These are phyloP conservation scores for Verbascum thapsus DNA, from an alignment of 257 asterid genomes.

Conservation along the genomic window DNA sequence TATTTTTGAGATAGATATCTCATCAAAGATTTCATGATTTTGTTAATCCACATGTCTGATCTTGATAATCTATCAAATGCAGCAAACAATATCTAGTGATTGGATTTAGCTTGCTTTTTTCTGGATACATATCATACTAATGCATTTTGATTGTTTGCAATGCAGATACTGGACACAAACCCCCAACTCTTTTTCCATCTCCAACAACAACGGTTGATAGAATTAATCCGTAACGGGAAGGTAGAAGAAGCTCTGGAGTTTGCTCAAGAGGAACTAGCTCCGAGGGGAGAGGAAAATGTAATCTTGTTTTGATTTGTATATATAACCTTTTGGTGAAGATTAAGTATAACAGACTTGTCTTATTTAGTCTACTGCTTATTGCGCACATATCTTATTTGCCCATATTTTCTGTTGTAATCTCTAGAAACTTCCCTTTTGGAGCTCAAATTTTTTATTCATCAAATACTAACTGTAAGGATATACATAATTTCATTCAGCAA, in stretches of 20 bases:
- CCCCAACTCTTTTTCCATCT: constrained; percentile 89
- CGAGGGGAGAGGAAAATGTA: constrained; percentile 92
- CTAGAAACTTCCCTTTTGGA: no score
- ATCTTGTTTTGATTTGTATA: constrained; percentile 13
- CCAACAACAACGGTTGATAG: constrained; percentile 86
- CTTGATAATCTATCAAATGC: constrained; percentile 15
- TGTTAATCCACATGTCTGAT: neutral
- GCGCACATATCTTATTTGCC: no score
- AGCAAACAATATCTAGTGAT: neutral
- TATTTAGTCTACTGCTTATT: no score
- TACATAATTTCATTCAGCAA: constrained; percentile 54
- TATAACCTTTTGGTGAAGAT: constrained; percentile 11
- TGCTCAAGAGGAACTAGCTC: constrained; percentile 96
- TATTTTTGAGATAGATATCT: neutral
- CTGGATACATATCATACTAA: neutral
- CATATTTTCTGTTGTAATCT: no score
- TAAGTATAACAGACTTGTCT: no score
- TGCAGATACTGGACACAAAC: constrained; percentile 87
- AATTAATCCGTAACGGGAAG: constrained; percentile 72
- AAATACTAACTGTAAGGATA: neutral
- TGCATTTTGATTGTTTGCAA: constrained; percentile 9
- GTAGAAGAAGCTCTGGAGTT: constrained; percentile 83
- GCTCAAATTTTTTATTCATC: no score
- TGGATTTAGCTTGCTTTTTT: constrained; percentile 4
- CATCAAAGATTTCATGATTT: constrained; percentile 11